Percentiles rank a stretch among this genome's conserved stretches.
These are phyloP conservation scores for Musa balbisiana DNA, from an alignment of 202 grass and related monocot species.

Conservation along the genomic window DNA sequence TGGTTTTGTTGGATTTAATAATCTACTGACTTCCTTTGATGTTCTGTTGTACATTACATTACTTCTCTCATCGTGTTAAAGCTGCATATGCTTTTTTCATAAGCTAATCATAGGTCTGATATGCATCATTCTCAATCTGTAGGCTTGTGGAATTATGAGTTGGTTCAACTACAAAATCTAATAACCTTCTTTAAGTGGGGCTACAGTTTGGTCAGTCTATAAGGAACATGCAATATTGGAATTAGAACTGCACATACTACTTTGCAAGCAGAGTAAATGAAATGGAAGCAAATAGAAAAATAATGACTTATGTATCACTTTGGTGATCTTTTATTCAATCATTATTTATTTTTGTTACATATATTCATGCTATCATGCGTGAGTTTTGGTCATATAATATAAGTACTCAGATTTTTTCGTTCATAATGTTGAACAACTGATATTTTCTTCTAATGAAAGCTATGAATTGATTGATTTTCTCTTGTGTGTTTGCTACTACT, in stretches of 20 bases:
- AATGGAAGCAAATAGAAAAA: neutral
- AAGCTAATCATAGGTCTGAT: too few species aligned
- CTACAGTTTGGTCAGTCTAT: neutral
- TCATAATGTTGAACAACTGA: neutral
- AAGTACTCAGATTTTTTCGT: neutral
- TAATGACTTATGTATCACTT: neutral
- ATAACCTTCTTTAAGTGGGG: neutral
- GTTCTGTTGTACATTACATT: too few species aligned
- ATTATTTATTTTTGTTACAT: neutral
- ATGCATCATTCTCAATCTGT: too few species aligned
- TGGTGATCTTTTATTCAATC: neutral
- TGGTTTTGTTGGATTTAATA: too few species aligned
- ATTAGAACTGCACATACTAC: neutral
- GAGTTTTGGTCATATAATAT: neutral
- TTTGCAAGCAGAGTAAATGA: neutral
- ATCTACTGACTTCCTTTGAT: too few species aligned
- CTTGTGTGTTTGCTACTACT: too few species aligned
- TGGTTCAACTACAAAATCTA: too few species aligned
- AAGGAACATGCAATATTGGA: neutral
- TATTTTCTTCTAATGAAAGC: neutral
- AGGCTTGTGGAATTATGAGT: too few species aligned
- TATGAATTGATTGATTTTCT: too few species aligned
- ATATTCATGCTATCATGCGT: neutral
- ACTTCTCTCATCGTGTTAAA: too few species aligned
- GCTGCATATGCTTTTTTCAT: too few species aligned